Conservation (phyloP, 192 early-diverging fungal genomes). For the Spizellomyces sp. region DNA sequence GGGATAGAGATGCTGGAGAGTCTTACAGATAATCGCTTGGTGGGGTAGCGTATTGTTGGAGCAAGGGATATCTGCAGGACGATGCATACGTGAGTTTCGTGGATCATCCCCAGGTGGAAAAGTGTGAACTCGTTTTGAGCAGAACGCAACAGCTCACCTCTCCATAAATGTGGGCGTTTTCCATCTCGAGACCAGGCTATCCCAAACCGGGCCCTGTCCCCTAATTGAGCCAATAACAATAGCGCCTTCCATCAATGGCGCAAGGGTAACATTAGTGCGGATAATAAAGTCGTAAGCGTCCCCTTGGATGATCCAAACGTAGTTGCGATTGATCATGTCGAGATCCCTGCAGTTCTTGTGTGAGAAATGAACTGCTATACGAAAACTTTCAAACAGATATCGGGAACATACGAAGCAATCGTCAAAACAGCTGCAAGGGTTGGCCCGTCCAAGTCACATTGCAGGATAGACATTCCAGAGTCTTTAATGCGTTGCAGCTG, state of each 20-base stretch:
- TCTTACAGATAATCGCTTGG: no score
- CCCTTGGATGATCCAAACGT: constrained; percentile 9
- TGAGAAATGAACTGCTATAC: no score
- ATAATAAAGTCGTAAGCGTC: neutral
- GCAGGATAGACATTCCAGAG: neutral
- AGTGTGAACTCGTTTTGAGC: no score
- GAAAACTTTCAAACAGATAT: neutral
- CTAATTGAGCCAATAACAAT: neutral
- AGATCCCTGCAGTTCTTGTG: neutral
- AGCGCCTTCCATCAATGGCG: neutral
- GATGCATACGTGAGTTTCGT: no score
- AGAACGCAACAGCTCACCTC: neutral
- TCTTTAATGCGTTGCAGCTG: neutral
- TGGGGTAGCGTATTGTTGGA: no score
- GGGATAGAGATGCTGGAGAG: no score
- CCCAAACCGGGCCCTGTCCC: constrained; percentile 18
- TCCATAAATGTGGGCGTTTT: neutral
- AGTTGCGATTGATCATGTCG: constrained; percentile 5
- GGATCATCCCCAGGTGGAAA: no score
- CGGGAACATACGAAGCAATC: neutral
- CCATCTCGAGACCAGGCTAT: constrained; percentile 8
- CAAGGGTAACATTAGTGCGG: neutral
- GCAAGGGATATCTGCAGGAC: no score
- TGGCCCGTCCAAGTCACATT: neutral
- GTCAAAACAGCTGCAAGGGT: neutral